These are phyloP conservation scores for Candida chauliodis DNA, from an alignment of 805 yeast species.

Conservation along the genomic window DNA sequence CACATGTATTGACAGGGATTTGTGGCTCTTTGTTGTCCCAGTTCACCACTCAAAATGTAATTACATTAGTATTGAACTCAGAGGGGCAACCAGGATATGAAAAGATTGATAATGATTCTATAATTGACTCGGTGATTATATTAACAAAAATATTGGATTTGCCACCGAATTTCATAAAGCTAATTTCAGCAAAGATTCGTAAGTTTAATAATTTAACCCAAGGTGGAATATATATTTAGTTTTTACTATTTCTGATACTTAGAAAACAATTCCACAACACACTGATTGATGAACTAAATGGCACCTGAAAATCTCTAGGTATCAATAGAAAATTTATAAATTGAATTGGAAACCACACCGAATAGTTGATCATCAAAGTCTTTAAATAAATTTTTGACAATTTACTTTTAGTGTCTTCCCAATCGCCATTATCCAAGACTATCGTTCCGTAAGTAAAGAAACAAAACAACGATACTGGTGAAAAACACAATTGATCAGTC, in stretches of 20 bases:
- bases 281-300: constrained; percentile 81
- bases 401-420: constrained; percentile 60
- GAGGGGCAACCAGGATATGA: constrained; percentile 65
- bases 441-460: constrained; percentile 84
- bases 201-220: constrained; percentile 23
- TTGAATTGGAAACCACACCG: constrained; percentile 83
- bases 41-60: constrained; percentile 10
- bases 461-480: constrained; percentile 77
- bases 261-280: constrained; percentile 93
- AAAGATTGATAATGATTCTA: constrained; percentile 43
- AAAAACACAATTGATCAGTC: constrained; percentile 85
- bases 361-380: constrained; percentile 63
- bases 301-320: constrained; percentile 78
- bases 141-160: constrained; percentile 11
- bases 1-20: constrained; percentile 59
- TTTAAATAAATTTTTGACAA: constrained; percentile 62
- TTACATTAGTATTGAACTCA: constrained; percentile 42
- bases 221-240: constrained; percentile 23
- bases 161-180: constrained; percentile 12
- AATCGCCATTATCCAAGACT: constrained; percentile 71
- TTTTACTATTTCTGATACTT: constrained; percentile 61
- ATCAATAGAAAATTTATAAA: constrained; percentile 68
- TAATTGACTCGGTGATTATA: constrained; percentile 30
- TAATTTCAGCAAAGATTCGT: constrained; percentile 18
- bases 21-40: constrained; percentile 43